Base-by-base conservation (phyloP, 2,329 filamentous ascomycete species). In the Ophiostoma triangulosporum region DNA sequence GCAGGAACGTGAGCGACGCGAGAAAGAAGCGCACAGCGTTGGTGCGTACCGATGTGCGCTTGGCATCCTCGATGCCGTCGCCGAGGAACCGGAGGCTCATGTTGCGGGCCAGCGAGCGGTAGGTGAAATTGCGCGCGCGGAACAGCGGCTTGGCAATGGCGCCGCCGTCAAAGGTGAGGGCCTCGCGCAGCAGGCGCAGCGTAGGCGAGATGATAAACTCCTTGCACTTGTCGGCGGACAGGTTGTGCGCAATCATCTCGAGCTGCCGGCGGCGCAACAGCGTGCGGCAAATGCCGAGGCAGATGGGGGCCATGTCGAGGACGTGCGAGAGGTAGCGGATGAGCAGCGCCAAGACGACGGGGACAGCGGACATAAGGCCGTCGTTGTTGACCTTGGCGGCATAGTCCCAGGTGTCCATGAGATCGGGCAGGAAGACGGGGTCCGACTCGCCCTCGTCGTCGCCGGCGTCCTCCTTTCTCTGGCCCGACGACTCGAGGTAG, bases 181-280 rank as follows among this genome's bases (percentile, higher is more conserved):
- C 76, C 68, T 98, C 91, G 51, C 84, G 86, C 56, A 98, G 75
- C 51, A 98, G 71, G 54, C 91, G 82, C 55, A 98, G 70, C 24
- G 86, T 90, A 1, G 93, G 91, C 3, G 88, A 93, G 57, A 96
- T 90, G 55, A 97, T 73, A 66, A 87, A 88, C 36, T 89, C 88
- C 64, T 94, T 95, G 48, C 81, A 77, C 66, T 88, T 90, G 24
- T 86, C 83, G 0, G 87, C 81, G 3, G 86, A 84, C 17, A 97
- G 70, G 56, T 88, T 88, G 56, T 83, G 82, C 31, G 87, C 82
- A 24, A 97, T 70, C 3, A 95, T 77, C 60, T 90, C 88, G 58
- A 90, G 74, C 60, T 95, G 88, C 26, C 83, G 79, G 58, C 85
- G 85, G 62, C 89, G 85, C 27, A 98, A 70, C 40, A 97, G 70